Evolutionary conservation across 83 land plant genomes (phyloP).

Genomic region (Larix sibirica): DNA sequence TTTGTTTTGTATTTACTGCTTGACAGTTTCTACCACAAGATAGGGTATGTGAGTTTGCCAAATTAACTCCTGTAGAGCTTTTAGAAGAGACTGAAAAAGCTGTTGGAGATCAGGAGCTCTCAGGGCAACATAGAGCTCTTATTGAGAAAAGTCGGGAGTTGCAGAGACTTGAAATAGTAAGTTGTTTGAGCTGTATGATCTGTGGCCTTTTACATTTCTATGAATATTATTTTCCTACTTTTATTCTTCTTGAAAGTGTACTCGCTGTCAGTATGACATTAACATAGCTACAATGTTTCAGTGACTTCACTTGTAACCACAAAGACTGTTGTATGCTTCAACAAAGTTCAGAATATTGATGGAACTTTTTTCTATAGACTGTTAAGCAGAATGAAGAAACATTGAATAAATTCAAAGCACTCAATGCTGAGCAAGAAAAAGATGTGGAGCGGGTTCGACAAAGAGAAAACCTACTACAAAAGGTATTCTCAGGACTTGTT

Average conservation of each 20-base stretch:
- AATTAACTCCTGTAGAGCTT: conserved; percentile 89
- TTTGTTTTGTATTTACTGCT: conserved; percentile 1
- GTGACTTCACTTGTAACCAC: background rate
- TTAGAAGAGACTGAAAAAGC: conserved; percentile 98
- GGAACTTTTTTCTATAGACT: conserved; percentile 37
- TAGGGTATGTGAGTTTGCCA: conserved; percentile 97
- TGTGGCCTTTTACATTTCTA: background rate
- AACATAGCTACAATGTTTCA: background rate
- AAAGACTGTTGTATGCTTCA: background rate
- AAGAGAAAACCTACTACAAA: conserved; percentile 63
- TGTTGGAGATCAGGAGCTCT: conserved; percentile 95
- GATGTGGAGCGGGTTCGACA: conserved; percentile 93
- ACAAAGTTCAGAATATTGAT: background rate
- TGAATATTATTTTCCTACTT: background rate
- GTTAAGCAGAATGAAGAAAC: conserved; percentile 65
- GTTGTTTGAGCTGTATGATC: conserved; percentile 19
- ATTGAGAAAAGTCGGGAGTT: conserved; percentile 69
- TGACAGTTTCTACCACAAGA: conserved; percentile 96
- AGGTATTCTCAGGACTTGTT: conserved; percentile 34
- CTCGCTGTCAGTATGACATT: background rate
- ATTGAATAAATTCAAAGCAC: conserved; percentile 56
- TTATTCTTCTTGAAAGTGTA: background rate
- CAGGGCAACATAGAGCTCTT: conserved; percentile 67
- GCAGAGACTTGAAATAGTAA: conserved; percentile 68
- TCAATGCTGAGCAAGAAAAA: conserved; percentile 88